Conservation (phyloP, 345 rosid species). For the Corchorus olitorius region DNA sequence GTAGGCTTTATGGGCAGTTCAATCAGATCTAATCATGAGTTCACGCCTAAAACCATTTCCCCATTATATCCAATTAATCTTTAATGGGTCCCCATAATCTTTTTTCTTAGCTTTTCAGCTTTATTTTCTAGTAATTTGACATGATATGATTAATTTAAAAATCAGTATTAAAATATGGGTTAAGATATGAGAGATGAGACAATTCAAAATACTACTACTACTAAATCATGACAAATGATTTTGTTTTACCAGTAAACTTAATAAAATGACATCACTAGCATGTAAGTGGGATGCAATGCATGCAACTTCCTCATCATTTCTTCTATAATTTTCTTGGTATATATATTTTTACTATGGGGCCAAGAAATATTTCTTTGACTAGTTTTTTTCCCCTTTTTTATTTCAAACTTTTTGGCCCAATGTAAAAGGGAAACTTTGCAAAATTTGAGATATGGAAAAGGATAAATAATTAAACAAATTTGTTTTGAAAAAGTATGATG, state of each 20-base stretch:
- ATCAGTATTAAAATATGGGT: neutral
- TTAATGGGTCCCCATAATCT: conserved; percentile 13
- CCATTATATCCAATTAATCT: conserved; percentile 8
- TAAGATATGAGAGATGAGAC: neutral
- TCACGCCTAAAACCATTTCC: conserved; percentile 3
- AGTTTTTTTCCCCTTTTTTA: neutral
- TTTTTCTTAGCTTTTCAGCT: conserved; percentile 8
- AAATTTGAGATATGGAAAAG: neutral
- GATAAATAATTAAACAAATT: neutral
- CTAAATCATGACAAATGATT: neutral
- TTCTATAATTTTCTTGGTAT: neutral
- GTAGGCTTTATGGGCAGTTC: neutral
- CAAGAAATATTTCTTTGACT: neutral
- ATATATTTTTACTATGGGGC: neutral
- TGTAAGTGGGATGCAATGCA: neutral
- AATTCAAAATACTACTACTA: neutral
- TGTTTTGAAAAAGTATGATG: neutral
- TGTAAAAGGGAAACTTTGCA: neutral
- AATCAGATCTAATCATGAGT: neutral
- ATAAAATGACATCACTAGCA: neutral
- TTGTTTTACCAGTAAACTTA: neutral
- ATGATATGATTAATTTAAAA: neutral
- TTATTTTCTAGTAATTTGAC: neutral
- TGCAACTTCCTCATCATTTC: neutral
- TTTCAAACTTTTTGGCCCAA: neutral